Evolutionary conservation across 2,329 filamentous ascomycete species (phyloP).

Genomic region (Fusarium veterinarium): DNA sequence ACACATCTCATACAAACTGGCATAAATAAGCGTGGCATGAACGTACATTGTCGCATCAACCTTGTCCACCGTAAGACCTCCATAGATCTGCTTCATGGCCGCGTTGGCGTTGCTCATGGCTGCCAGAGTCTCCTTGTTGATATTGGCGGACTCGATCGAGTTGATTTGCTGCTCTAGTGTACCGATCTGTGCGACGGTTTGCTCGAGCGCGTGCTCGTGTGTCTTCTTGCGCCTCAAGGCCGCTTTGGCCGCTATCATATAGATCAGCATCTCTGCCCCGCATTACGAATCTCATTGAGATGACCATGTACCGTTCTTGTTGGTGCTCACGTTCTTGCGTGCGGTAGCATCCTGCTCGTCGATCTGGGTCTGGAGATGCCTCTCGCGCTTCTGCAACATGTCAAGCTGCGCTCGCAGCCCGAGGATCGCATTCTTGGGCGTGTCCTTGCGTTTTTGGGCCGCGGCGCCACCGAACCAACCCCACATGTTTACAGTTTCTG

Average conservation of each 20-base stretch:
- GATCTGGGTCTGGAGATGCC: conserved; percentile 90
- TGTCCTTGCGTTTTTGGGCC: conserved; percentile 89
- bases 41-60: conserved; percentile 95
- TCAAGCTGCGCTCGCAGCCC: conserved; percentile 88
- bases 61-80: conserved; percentile 89
- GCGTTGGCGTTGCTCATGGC: conserved; percentile 92
- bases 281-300: conserved; percentile 3
- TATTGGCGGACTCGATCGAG: conserved; percentile 96
- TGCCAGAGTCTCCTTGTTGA: conserved; percentile 95
- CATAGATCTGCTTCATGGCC: conserved; percentile 95
- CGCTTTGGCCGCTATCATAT: conserved; percentile 79
- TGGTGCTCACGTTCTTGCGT: conserved; percentile 84
- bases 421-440: conserved; percentile 96
- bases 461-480: conserved; percentile 91
- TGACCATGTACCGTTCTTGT: conserved; percentile 83
- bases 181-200: conserved; percentile 88
- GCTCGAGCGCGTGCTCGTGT: conserved; percentile 90
- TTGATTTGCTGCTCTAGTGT: conserved; percentile 97
- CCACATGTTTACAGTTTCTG: conserved; percentile 66
- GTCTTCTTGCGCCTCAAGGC: conserved; percentile 94
- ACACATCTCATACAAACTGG: neutral
- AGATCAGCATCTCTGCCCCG: conserved; percentile 41
- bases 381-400: conserved; percentile 97
- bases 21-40: neutral
- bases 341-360: conserved; percentile 91